phyloP scores from a whole-genome alignment of 441 rosid species.

The Omphalea diandra region DNA sequence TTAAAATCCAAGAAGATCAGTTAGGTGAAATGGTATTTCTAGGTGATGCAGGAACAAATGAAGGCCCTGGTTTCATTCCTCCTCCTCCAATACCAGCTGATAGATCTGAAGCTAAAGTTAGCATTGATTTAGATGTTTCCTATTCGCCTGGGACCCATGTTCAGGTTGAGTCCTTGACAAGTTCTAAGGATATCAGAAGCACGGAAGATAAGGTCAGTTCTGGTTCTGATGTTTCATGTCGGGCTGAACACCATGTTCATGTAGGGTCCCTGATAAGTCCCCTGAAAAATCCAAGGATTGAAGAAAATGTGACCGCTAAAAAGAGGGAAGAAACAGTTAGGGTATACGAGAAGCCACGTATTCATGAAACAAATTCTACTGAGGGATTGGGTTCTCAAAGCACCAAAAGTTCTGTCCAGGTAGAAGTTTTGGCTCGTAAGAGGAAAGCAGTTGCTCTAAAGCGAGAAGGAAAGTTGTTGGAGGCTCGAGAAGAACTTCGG shows the following conservation, averaged over 20 bases:
- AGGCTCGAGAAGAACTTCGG: slow-evolving; percentile 80
- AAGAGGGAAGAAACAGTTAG: slow-evolving; percentile 28
- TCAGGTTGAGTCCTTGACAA: slow-evolving; percentile 1
- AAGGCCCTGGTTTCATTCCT: slow-evolving; percentile 24
- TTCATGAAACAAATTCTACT: slow-evolving; percentile 31
- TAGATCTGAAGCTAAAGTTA: too few species aligned
- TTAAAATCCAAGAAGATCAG: slow-evolving; percentile 63
- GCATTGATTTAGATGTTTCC: too few species aligned
- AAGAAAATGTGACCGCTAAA: slow-evolving; percentile 22
- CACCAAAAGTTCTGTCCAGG: slow-evolving; percentile 40
- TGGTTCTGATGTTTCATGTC: slow-evolving; percentile 25
- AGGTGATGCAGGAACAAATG: slow-evolving; percentile 18
- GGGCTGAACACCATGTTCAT: slow-evolving; percentile 16
- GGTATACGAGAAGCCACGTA: slow-evolving; percentile 25
- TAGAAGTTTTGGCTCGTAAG: slow-evolving; percentile 64
- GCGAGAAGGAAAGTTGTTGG: slow-evolving; percentile 72
- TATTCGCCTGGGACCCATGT: slow-evolving; percentile 29
- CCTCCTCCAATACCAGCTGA: too few species aligned
- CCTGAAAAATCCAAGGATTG: slow-evolving; percentile 9
- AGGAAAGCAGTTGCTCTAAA: slow-evolving; percentile 75
- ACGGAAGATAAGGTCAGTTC: slow-evolving; percentile 10
- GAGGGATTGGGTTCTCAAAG: slow-evolving; percentile 34
- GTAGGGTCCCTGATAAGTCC: slow-evolving; percentile 13
- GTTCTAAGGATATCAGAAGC: slow-evolving; percentile 2
- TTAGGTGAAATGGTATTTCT: slow-evolving; percentile 34